These are phyloP conservation scores for Sporothrix humicola DNA, from an alignment of 2,329 filamentous ascomycete species.

Conservation along the genomic window DNA sequence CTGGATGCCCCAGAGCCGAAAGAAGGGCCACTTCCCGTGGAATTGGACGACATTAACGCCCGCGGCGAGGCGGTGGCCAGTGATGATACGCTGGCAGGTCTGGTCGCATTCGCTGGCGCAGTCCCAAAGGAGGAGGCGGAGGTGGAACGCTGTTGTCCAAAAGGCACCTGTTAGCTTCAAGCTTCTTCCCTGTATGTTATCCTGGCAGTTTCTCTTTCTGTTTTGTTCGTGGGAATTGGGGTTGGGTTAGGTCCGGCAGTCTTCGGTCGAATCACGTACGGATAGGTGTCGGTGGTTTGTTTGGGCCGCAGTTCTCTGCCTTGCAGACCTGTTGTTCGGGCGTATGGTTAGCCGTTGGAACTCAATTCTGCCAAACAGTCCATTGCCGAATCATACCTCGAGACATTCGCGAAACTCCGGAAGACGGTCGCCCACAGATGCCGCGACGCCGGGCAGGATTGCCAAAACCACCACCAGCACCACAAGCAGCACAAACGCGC, in stretches of 20 bases:
- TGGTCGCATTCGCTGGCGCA: conserved; percentile 97
- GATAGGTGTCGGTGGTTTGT: conserved; percentile 64
- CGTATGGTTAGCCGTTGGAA: neutral
- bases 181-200: neutral
- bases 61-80: conserved; percentile 68
- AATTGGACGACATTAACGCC: conserved; percentile 81
- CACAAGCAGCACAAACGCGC: conserved; percentile 24
- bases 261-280: conserved; percentile 59
- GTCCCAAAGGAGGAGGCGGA: conserved; percentile 87
- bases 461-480: conserved; percentile 38
- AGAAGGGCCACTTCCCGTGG: conserved; percentile 98
- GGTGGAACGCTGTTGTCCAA: conserved; percentile 70
- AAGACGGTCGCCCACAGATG: conserved; percentile 81
- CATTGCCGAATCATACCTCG: conserved; percentile 60
- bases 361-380: too few species aligned
- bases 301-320: conserved; percentile 75
- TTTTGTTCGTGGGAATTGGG: too few species aligned
- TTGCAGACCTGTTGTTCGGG: conserved; percentile 69
- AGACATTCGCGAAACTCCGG: conserved; percentile 90
- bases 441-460: conserved; percentile 57
- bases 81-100: conserved; percentile 93
- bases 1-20: conserved; percentile 88
- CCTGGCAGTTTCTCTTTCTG: neutral
- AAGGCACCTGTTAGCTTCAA: neutral
- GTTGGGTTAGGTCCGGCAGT: neutral